Evolutionary conservation across 2,329 filamentous ascomycete genomes (phyloP).

Genomic region (Clonostachys rhizophaga): DNA sequence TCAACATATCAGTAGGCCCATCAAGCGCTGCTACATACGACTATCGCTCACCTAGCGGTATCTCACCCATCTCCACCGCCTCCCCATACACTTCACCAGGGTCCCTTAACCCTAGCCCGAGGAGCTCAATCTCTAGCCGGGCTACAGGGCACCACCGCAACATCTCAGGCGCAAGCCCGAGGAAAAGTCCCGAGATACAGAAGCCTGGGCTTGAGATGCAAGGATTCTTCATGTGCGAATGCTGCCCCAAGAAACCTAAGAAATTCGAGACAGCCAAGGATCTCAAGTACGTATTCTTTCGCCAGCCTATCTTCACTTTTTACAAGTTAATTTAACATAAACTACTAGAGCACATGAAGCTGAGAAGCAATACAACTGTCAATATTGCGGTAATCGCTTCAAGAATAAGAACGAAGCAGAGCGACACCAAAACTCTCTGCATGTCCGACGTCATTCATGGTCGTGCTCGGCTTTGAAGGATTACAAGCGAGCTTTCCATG

Average conservation of each 20-base stretch:
- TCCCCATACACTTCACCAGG: conserved; percentile 45
- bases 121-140: conserved; percentile 34
- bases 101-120: conserved; percentile 44
- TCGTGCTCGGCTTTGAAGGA: conserved; percentile 83
- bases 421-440: conserved; percentile 90
- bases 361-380: conserved; percentile 94
- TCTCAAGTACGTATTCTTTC: conserved; percentile 60
- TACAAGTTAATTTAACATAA: conserved; percentile 11
- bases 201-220: conserved; percentile 34
- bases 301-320: background rate
- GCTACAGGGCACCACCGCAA: conserved; percentile 36
- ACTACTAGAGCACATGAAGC: conserved; percentile 71
- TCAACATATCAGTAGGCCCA: conserved; percentile 34
- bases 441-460: conserved; percentile 91
- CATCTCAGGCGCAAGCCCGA: conserved; percentile 42
- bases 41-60: conserved; percentile 39
- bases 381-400: conserved; percentile 90
- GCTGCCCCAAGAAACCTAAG: conserved; percentile 94
- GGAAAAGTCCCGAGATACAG: conserved; percentile 45
- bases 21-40: conserved; percentile 38
- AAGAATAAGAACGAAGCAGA: conserved; percentile 99
- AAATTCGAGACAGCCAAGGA: conserved; percentile 86
- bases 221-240: conserved; percentile 72
- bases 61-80: conserved; percentile 43
- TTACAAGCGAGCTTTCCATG: conserved; percentile 81